Evolutionary conservation across 1,284 basidiomycete genomes (phyloP).

Genomic region (Papiliotrema terrestris): DNA sequence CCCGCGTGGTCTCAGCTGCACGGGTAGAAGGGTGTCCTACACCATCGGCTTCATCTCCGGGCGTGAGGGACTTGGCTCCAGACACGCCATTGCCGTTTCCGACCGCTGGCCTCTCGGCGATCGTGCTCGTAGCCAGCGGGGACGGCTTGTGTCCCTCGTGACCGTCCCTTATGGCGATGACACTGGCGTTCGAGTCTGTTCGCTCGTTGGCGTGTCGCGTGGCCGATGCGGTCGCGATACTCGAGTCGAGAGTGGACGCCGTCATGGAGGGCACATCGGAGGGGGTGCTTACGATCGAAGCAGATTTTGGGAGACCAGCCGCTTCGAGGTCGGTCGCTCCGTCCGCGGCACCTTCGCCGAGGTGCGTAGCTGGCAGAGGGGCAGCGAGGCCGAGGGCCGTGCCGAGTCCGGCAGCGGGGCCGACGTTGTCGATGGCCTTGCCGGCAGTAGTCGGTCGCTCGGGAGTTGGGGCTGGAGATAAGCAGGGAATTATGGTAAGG

Average conservation of each 20-base stretch:
- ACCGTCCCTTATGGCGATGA: constrained; percentile 44
- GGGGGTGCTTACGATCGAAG: background rate
- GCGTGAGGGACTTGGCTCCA: constrained; percentile 12
- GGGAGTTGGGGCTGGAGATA: no score
- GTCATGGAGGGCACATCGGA: background rate
- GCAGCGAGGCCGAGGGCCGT: constrained; percentile 19
- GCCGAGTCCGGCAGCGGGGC: background rate
- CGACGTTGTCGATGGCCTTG: no score
- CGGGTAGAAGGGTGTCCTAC: constrained; percentile 30
- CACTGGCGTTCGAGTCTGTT: constrained; percentile 29
- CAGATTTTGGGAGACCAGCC: constrained; percentile 1
- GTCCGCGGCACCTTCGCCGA: constrained; percentile 24
- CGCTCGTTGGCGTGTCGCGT: constrained; percentile 27
- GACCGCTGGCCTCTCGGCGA: background rate
- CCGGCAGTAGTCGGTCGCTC: no score
- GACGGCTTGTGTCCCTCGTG: constrained; percentile 24
- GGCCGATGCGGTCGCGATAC: constrained; percentile 1
- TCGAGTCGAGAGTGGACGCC: background rate
- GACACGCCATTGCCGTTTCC: background rate
- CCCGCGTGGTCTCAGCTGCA: constrained; percentile 16
- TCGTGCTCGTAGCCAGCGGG: constrained; percentile 4
- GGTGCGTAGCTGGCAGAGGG: constrained; percentile 26
- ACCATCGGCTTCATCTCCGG: constrained; percentile 22
- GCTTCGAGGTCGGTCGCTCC: constrained; percentile 27
- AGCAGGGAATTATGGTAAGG: no score